A percentile compares a stretch with the other conserved stretches of the same genome.
Evolutionary conservation across 1,139 yeast species (phyloP).

Genomic region (Yamadazyma membranifaciens): DNA sequence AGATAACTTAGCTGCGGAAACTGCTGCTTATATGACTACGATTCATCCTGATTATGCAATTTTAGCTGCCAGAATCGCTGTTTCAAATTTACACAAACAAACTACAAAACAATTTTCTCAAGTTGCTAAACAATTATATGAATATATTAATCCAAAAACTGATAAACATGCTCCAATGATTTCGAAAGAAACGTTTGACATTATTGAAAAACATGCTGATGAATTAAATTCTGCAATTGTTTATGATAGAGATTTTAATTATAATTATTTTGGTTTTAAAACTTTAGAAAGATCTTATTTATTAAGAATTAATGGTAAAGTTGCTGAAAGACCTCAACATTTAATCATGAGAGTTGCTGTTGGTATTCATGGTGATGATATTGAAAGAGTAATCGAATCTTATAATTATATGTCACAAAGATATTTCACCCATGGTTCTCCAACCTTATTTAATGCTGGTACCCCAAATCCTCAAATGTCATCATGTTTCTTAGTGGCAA

Average conservation of each 20-base stretch:
- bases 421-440: constrained; percentile 86
- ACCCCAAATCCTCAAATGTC: constrained; percentile 86
- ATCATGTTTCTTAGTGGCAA: constrained; percentile 83
- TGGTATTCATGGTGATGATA: constrained; percentile 80
- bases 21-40: constrained; percentile 96
- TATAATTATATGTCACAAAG: constrained; percentile 82
- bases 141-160: constrained; percentile 73
- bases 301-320: constrained; percentile 65
- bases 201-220: constrained; percentile 62
- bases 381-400: constrained; percentile 71
- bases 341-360: constrained; percentile 86
- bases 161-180: constrained; percentile 76
- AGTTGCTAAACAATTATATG: constrained; percentile 66
- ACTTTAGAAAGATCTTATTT: constrained; percentile 83
- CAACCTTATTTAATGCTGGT: constrained; percentile 87
- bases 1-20: constrained; percentile 92
- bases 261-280: constrained; percentile 84
- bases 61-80: constrained; percentile 92
- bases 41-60: constrained; percentile 95
- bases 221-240: constrained; percentile 79
- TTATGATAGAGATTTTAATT: constrained; percentile 79
- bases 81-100: constrained; percentile 88
- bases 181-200: constrained; percentile 64
- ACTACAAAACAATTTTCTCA: constrained; percentile 86
- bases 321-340: constrained; percentile 90